Evolutionary conservation across 768 basidiomycete species (phyloP).

Genomic region (Amanita pallidorosea): DNA sequence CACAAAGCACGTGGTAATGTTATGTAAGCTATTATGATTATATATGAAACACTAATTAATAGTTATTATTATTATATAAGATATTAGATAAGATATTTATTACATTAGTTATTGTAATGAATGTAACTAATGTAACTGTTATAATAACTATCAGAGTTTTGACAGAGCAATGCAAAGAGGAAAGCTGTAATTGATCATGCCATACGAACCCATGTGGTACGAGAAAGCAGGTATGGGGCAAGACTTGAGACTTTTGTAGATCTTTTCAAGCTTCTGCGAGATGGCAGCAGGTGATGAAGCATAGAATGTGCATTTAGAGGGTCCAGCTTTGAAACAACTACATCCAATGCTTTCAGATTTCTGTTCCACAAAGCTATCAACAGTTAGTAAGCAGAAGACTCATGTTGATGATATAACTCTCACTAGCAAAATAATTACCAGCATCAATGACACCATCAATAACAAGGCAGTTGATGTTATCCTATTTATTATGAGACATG

Average conservation of each 20-base stretch:
- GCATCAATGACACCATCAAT: constrained; percentile 21
- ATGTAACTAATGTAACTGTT: too few relatives aligned
- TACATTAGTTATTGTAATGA: too few relatives aligned
- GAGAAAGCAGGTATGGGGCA: constrained; percentile 23
- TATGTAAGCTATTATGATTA: too few relatives aligned
- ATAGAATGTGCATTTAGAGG: constrained; percentile 25
- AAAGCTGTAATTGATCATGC: constrained; percentile 24
- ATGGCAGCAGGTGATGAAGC: constrained; percentile 23
- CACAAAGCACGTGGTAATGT: too few relatives aligned
- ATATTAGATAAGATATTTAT: too few relatives aligned
- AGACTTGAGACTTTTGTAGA: constrained; percentile 13
- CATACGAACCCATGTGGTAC: constrained; percentile 14
- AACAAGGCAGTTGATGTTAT: constrained; percentile 21
- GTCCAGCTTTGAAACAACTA: constrained; percentile 26
- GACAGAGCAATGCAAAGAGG: constrained; percentile 15
- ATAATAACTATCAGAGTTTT: too few relatives aligned
- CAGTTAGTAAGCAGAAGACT: not conserved
- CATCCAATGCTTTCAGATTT: constrained; percentile 24
- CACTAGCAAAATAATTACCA: constrained; percentile 16
- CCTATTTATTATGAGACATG: not conserved
- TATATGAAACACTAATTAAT: too few relatives aligned
- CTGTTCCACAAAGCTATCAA: constrained; percentile 22
- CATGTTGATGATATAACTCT: not conserved
- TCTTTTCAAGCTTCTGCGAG: constrained; percentile 19
- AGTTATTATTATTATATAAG: too few relatives aligned